A percentile compares a stretch with the other conserved stretches of the same genome.
Evolutionary conservation across 177 flowering plant genomes (phyloP).

Genomic region (Vitis hybrid): DNA sequence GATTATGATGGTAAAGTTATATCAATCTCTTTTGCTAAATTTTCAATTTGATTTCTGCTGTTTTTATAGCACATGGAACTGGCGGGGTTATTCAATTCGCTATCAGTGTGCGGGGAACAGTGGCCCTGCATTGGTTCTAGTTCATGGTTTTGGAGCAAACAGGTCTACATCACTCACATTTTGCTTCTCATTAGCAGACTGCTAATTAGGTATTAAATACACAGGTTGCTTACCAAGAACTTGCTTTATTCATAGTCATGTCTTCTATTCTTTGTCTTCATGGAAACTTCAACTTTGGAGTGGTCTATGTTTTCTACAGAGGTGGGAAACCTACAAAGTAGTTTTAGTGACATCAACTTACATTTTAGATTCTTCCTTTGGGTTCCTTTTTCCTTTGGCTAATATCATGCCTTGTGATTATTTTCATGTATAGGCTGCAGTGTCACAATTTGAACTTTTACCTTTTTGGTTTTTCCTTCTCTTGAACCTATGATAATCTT

Average conservation of each 20-base stretch:
- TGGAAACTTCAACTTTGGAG: too few species aligned
- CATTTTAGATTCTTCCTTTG: too few species aligned
- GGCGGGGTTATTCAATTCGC: conserved; percentile 84
- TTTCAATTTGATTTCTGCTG: neutral
- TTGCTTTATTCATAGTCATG: neutral
- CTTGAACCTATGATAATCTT: too few species aligned
- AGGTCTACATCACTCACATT: conserved; percentile 59
- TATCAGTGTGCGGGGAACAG: conserved; percentile 70
- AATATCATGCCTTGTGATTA: too few species aligned
- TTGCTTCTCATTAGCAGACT: conserved; percentile 42
- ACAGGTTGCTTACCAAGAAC: conserved; percentile 9
- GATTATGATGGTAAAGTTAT: neutral
- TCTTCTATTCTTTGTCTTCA: neutral
- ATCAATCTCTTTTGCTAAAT: neutral
- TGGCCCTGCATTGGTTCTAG: conserved; percentile 81
- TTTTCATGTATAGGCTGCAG: too few species aligned
- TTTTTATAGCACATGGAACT: conserved; percentile 71
- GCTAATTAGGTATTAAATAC: conserved; percentile 39
- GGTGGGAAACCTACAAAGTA: too few species aligned
- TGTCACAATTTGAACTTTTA: too few species aligned
- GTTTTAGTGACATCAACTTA: too few species aligned
- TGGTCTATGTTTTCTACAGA: too few species aligned
- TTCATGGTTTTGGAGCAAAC: conserved; percentile 99
- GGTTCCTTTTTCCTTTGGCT: too few species aligned
- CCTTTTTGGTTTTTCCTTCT: too few species aligned